Base-by-base conservation (phyloP, 176 grass and related monocot species). In the Phyllostachys edulis region DNA sequence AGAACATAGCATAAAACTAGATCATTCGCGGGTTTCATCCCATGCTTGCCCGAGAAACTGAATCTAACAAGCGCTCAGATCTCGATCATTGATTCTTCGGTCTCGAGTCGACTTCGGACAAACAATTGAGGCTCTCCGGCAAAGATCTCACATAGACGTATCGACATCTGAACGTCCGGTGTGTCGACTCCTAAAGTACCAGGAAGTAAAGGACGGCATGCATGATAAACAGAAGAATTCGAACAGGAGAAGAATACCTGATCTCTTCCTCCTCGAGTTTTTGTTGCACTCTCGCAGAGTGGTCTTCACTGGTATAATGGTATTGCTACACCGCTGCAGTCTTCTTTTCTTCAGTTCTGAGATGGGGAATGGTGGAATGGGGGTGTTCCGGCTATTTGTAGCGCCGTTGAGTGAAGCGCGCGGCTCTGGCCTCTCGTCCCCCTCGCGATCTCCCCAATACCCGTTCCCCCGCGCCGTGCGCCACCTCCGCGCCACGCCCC, bases 391-490 rank as follows among this genome's bases (percentile, higher is more conserved):
- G 10, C 3, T 87, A 87, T 75, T 68, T 87, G 18, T 87, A 87
- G 47, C 13, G 21, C 66, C 36, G 65, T 81, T 27, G 66, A 49
- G 79, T 71, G 79, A 7, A 17, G 18, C 66, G 66, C 67, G 80
- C 50, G 65, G 12, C 51, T 47, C 9, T 2, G 9, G 44, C 44
- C 1, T 3, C 44, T 45, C 17, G 52, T 3, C 6, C 17, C 17
- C 36, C 52, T 29, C 23, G 18, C 5, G 70, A 17, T 26, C 60
- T 9, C 84, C 82, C 13, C 55, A 15, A 24, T 67, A 76, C 79
- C 78, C 85, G 85, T 21, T 87, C 69, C 50, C 50, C 59, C 37
- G n/a, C 29, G 52, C 18, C 76, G 24, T 34, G 23, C 46, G 7
- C n/a, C n/a, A n/a, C 41, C 11, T 12, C 44, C 44, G 44, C 47